Evolutionary conservation across 2,329 filamentous ascomycete genomes (phyloP), one percentile per base, ranked within the genome.

Genomic region (Aschersonia sp.): DNA sequence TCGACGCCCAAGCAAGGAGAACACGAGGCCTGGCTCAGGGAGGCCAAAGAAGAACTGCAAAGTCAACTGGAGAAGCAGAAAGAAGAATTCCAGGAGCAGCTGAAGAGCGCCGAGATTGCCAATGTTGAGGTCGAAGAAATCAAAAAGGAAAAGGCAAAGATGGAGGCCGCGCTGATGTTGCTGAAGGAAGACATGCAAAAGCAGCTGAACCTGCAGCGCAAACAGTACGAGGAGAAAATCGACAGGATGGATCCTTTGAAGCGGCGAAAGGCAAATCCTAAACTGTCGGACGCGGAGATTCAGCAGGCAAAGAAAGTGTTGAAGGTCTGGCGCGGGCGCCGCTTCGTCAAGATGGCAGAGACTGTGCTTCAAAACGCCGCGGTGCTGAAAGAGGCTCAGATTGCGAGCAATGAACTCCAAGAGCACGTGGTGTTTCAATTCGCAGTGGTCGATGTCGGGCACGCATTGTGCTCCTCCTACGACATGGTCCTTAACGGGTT

Each of bases 321-420:
- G 47, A 71, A 76, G 51, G 81, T 84, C 55, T 98, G 92, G 92
- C 80, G 81, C 51, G 76, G 83, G 54, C 81, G 87, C 32, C 85
- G 87, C 58, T 95, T 90, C 57, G 87, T 98, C 49, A 82, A 83
- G 48, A 95, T 98, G 86, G 89, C 90, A 4, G 92, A 97, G 63
- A 79, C 83, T 2, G 82, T 97, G 31, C 70, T 98, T 43, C 88
- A 94, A 59, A 83, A 94, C 61, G 90, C 90, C 3, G 81, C 86
- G 6, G 78, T 82, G 31, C 66, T 98, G 49, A 98, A 98, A 62
- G 92, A 98, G 65, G 92, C 92, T 1, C 92, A 98, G 60, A 83
- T 98, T 51, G 92, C 98, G 87, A 94, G 89, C 67, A 90, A 95
- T 56, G 87, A 94, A 57, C 84, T 98, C 69, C 86, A 92, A 55